These are phyloP conservation scores for Hyaloscypha bicolor DNA, from an alignment of 495 filamentous ascomycete genomes.

Conservation along the genomic window DNA sequence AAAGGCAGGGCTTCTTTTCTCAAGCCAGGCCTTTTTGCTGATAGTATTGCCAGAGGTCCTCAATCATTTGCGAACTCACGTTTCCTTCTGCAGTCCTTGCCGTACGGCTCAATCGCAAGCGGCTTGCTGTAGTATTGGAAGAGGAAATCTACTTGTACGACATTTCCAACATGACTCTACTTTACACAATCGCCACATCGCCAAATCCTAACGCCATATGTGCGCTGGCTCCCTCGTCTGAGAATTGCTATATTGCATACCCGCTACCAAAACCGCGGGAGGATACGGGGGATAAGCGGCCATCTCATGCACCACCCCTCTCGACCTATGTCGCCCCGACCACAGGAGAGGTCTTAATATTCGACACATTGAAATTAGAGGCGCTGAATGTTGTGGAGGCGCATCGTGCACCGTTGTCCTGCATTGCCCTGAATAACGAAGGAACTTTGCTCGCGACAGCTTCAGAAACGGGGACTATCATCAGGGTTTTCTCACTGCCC, in stretches of 20 bases:
- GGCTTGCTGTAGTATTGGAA: slow-evolving; percentile 89
- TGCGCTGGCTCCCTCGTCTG: slow-evolving; percentile 90
- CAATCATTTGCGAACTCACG: slow-evolving; percentile 97
- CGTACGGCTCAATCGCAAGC: slow-evolving; percentile 90
- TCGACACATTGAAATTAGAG: slow-evolving; percentile 82
- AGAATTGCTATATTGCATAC: slow-evolving; percentile 92
- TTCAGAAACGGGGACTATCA: slow-evolving; percentile 96
- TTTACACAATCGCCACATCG: slow-evolving; percentile 88
- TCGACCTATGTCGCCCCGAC: slow-evolving; percentile 76
- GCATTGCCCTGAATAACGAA: slow-evolving; percentile 86
- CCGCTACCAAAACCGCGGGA: slow-evolving; percentile 81
- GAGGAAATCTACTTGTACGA: slow-evolving; percentile 98
- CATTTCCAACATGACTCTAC: slow-evolving; percentile 94
- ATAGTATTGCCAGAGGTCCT: slow-evolving; percentile 65
- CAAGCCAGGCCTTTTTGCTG: background rate
- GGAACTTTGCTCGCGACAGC: slow-evolving; percentile 94
- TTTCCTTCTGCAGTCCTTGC: slow-evolving; percentile 94
- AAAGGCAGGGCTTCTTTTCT: slow-evolving; percentile 61
- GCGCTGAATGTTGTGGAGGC: slow-evolving; percentile 93
- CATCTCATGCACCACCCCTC: slow-evolving; percentile 83
- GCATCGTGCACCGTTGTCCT: slow-evolving; percentile 88
- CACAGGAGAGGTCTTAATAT: slow-evolving; percentile 90
- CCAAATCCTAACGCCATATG: slow-evolving; percentile 92
- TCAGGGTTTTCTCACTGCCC: slow-evolving; percentile 90
- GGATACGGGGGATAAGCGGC: slow-evolving; percentile 56